These are phyloP conservation scores for Saccharomyces hybrid DNA, from an alignment of 1,139 yeast species.

Conservation along the genomic window DNA sequence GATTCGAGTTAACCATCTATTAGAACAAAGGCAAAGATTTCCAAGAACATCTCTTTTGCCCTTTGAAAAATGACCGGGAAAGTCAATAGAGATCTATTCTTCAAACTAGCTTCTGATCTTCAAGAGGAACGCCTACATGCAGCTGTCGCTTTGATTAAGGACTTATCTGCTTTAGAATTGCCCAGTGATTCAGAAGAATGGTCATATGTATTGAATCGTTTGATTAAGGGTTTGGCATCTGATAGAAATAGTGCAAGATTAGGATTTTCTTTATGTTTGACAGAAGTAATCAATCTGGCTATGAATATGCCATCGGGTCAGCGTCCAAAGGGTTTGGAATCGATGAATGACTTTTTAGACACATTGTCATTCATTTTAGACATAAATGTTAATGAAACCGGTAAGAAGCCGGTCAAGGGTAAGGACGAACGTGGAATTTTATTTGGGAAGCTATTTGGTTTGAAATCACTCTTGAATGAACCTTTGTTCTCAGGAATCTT, in stretches of 20 bases:
- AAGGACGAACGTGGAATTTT: conserved; percentile 73
- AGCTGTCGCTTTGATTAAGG: conserved; percentile 59
- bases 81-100: conserved; percentile 70
- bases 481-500: conserved; percentile 34
- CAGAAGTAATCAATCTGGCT: conserved; percentile 56
- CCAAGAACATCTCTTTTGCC: neutral
- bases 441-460: conserved; percentile 81
- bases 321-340: conserved; percentile 22
- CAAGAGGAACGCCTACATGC: conserved; percentile 66
- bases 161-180: conserved; percentile 34
- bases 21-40: neutral
- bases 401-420: conserved; percentile 48
- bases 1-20: neutral
- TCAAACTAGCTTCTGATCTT: conserved; percentile 67
- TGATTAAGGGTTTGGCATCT: conserved; percentile 74
- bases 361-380: conserved; percentile 37
- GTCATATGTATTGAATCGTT: conserved; percentile 71
- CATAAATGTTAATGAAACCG: conserved; percentile 34
- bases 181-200: conserved; percentile 51
- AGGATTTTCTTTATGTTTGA: conserved; percentile 83
- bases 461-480: conserved; percentile 65
- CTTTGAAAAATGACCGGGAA: conserved; percentile 27
- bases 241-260: conserved; percentile 76
- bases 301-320: conserved; percentile 14
- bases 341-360: conserved; percentile 29